These are phyloP conservation scores for Berberis thunbergii DNA, from an alignment of 164 flowering plant genomes.

Conservation along the genomic window DNA sequence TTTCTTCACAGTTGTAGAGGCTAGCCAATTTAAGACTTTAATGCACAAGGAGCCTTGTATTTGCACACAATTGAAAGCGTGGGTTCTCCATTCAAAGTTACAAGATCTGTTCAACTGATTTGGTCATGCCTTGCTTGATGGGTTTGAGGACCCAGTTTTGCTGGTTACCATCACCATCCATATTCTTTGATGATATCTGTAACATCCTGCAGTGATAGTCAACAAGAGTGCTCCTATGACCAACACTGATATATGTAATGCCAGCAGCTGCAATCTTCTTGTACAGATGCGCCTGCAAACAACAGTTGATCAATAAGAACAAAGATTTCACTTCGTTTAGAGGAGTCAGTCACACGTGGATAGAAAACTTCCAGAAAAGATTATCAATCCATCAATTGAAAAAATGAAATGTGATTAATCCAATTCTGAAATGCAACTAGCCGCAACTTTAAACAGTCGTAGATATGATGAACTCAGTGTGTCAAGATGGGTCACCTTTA, in stretches of 20 bases:
- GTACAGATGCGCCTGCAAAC: conserved; percentile 67
- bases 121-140: conserved; percentile 20
- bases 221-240: conserved; percentile 65
- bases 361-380: too few species aligned
- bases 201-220: conserved; percentile 49
- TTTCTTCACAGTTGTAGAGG: background rate
- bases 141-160: conserved; percentile 55
- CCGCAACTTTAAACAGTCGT: too few species aligned
- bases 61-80: background rate
- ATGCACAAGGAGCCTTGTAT: background rate
- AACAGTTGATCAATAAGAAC: background rate
- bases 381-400: too few species aligned
- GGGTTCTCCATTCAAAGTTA: background rate
- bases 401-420: too few species aligned
- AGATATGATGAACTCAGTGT: too few species aligned
- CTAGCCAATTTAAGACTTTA: background rate
- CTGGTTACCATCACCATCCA: conserved; percentile 22
- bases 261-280: conserved; percentile 63
- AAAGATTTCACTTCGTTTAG: background rate
- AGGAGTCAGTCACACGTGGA: too few species aligned
- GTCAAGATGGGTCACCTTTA: too few species aligned
- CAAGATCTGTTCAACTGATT: conserved; percentile 5
- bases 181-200: conserved; percentile 31
- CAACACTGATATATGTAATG: conserved; percentile 74
- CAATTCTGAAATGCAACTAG: too few species aligned